These are phyloP conservation scores for Neurospora intermedia DNA, from an alignment of 495 filamentous ascomycete species.

Conservation along the genomic window DNA sequence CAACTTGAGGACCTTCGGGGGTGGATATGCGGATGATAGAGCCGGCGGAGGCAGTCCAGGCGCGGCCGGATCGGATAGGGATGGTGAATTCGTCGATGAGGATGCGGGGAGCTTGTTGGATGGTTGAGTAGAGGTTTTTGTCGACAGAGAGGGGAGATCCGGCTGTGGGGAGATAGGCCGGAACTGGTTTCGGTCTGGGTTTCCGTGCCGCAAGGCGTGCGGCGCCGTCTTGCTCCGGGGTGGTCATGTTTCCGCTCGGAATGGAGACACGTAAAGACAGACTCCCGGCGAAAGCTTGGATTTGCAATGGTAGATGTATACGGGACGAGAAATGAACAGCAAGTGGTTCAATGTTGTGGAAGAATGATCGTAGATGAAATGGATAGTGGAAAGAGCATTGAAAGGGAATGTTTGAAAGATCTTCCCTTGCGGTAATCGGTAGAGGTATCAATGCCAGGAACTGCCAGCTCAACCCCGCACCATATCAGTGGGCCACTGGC, in stretches of 20 bases:
- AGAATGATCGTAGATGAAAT: neutral
- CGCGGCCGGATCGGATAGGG: slow-evolving; percentile 48
- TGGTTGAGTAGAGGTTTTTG: slow-evolving; percentile 28
- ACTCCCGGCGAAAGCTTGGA: neutral
- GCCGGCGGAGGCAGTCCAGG: slow-evolving; percentile 52
- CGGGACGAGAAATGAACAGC: neutral
- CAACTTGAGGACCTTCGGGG: slow-evolving; percentile 65
- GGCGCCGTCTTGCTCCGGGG: neutral
- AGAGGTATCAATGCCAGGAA: neutral
- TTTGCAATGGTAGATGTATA: neutral
- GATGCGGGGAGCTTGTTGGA: slow-evolving; percentile 23
- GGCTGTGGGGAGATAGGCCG: slow-evolving; percentile 37
- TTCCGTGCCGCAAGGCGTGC: neutral
- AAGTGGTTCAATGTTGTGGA: neutral
- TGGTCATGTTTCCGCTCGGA: neutral
- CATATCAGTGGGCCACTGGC: neutral
- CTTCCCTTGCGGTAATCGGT: neutral
- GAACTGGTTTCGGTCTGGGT: slow-evolving; percentile 29
- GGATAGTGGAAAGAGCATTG: neutral
- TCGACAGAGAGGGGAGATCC: slow-evolving; percentile 35
- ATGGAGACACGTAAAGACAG: too few species aligned
- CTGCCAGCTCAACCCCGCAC: neutral
- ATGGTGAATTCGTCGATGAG: slow-evolving; percentile 33
- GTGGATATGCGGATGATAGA: slow-evolving; percentile 62
- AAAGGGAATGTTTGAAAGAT: neutral